Evolutionary conservation across 371 early-diverging fungal species (phyloP).

Genomic region (Apophysomyces ossiformis): DNA sequence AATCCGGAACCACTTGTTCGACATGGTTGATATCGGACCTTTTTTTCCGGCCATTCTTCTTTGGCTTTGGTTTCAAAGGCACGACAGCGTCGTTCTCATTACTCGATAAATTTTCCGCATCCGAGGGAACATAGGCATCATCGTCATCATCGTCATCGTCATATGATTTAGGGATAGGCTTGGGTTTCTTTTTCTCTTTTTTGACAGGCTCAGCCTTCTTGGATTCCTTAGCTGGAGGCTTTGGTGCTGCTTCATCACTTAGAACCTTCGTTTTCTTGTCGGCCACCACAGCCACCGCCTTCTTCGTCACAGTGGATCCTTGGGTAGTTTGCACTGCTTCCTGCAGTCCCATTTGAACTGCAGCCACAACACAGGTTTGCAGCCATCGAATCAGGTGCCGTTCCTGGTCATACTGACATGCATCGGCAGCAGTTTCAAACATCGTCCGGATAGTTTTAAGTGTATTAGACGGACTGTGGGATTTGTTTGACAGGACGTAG

Average conservation of each 20-base stretch:
- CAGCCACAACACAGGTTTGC: conserved; percentile 39
- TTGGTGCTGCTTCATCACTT: neutral
- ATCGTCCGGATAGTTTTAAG: conserved; percentile 31
- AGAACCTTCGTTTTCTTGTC: neutral
- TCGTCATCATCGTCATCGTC: conserved; percentile 32
- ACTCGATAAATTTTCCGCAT: conserved; percentile 5
- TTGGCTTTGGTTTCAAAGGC: neutral
- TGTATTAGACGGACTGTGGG: conserved; percentile 39
- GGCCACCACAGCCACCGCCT: conserved; percentile 2
- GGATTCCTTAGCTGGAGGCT: neutral
- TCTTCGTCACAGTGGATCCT: neutral
- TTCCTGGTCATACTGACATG: conserved; percentile 32
- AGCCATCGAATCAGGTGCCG: conserved; percentile 47
- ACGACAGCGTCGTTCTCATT: conserved; percentile 17
- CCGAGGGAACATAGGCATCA: conserved; percentile 9
- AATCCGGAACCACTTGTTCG: conserved; percentile 19
- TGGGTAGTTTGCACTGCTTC: conserved; percentile 7
- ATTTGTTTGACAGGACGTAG: conserved; percentile 30
- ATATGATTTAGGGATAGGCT: conserved; percentile 9
- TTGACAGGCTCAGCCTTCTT: conserved; percentile 2
- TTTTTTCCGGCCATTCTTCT: conserved; percentile 11
- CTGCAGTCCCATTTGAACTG: conserved; percentile 33
- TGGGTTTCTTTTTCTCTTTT: conserved; percentile 12
- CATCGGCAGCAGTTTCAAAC: conserved; percentile 36
- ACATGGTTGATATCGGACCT: conserved; percentile 25